Evolutionary conservation across 495 filamentous ascomycete genomes (phyloP).

Genomic region (Aspergillus homomorphus): DNA sequence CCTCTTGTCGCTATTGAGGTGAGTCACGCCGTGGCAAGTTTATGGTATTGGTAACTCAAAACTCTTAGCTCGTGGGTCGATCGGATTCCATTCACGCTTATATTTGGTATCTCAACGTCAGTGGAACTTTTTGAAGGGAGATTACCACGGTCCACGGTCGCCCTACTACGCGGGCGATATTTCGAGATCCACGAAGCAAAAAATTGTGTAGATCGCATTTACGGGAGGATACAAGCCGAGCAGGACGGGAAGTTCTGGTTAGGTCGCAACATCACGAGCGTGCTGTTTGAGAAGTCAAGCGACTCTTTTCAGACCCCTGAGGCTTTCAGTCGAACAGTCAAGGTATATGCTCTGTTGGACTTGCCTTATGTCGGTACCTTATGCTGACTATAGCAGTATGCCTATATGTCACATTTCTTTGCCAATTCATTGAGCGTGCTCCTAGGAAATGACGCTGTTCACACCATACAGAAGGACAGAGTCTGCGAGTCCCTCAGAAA

Average conservation of each 20-base stretch:
- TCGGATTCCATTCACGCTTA: slow-evolving; percentile 82
- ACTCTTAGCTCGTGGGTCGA: slow-evolving; percentile 71
- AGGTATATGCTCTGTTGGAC: slow-evolving; percentile 50
- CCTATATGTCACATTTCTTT: slow-evolving; percentile 95
- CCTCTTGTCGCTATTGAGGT: slow-evolving; percentile 75
- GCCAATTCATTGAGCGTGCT: slow-evolving; percentile 81
- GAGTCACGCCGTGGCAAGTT: slow-evolving; percentile 16
- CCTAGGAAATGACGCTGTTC: slow-evolving; percentile 37
- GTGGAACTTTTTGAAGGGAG: slow-evolving; percentile 84
- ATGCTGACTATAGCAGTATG: slow-evolving; percentile 56
- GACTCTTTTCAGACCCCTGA: slow-evolving; percentile 87
- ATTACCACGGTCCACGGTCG: slow-evolving; percentile 70
- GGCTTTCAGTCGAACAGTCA: slow-evolving; percentile 72
- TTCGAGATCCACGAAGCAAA: slow-evolving; percentile 81
- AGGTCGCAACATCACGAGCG: slow-evolving; percentile 60
- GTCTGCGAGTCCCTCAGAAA: slow-evolving; percentile 75
- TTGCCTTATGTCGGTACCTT: slow-evolving; percentile 6
- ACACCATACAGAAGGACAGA: slow-evolving; percentile 36
- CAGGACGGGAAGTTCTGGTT: slow-evolving; percentile 57
- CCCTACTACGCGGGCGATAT: slow-evolving; percentile 67
- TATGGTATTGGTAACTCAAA: slow-evolving; percentile 1
- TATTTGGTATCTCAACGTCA: slow-evolving; percentile 89
- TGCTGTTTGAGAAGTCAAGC: slow-evolving; percentile 70
- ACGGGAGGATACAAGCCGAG: slow-evolving; percentile 62
- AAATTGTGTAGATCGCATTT: slow-evolving; percentile 74